Conservation (phyloP, 352 stramenopile species). For the Phytophthora capsici region DNA sequence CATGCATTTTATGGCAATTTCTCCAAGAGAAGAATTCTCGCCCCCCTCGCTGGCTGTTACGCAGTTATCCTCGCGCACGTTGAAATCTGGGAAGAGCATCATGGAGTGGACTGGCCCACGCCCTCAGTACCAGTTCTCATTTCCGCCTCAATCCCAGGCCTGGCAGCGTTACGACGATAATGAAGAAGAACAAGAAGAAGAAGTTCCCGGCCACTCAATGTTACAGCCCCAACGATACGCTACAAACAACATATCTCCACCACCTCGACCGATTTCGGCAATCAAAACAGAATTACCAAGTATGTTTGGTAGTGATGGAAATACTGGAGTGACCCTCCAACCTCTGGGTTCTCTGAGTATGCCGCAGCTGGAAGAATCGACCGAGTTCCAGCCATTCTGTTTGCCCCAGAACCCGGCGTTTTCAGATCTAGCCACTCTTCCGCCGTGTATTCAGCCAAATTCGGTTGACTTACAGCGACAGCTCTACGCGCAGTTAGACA, state of each 20-base stretch:
- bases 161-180: conserved; percentile 8
- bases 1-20: conserved; percentile 24
- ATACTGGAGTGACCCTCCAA: conserved; percentile 3
- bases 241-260: not conserved
- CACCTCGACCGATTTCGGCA: not conserved
- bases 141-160: conserved; percentile 5
- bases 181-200: conserved; percentile 12
- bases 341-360: conserved; percentile 20
- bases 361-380: conserved; percentile 35
- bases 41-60: not conserved
- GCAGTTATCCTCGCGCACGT: conserved; percentile 2
- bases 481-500: conserved; percentile 5
- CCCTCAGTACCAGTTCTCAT: conserved; percentile 4
- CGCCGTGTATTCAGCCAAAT: conserved; percentile 4
- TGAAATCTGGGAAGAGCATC: conserved; percentile 35
- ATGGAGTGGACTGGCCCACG: conserved; percentile 32
- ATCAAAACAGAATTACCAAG: conserved; percentile 7
- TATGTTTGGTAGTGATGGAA: conserved; percentile 8
- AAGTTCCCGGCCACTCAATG: conserved; percentile 4
- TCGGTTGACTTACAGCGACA: conserved; percentile 9
- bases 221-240: conserved; percentile 1
- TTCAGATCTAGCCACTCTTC: conserved; percentile 3
- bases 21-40: conserved; percentile 7
- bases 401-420: conserved; percentile 8
- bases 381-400: conserved; percentile 38